These are phyloP conservation scores for Megacollybia marginata DNA, from an alignment of 768 basidiomycete genomes.

Conservation along the genomic window DNA sequence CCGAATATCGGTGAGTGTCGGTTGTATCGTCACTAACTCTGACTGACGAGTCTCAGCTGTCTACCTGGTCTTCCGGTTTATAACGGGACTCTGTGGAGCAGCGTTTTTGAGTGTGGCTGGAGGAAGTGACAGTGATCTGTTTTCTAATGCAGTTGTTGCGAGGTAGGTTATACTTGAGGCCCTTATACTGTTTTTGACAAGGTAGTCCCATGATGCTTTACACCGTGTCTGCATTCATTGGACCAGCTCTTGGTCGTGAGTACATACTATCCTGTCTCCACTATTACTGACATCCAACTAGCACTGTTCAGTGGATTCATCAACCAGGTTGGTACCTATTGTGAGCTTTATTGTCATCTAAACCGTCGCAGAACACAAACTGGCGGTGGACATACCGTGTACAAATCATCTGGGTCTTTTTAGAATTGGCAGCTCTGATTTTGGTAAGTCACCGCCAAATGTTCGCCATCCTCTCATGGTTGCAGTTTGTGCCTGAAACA, in stretches of 20 bases:
- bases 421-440: conserved; percentile 42
- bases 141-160: conserved; percentile 48
- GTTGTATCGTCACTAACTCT: neutral
- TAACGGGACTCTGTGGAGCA: conserved; percentile 49
- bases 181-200: neutral
- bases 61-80: conserved; percentile 50
- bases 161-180: conserved; percentile 31
- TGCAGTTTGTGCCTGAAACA: conserved; percentile 65
- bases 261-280: neutral
- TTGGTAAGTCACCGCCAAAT: conserved; percentile 27
- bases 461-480: neutral
- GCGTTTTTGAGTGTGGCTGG: conserved; percentile 52
- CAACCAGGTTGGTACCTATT: conserved; percentile 41
- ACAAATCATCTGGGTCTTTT: conserved; percentile 61
- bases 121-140: conserved; percentile 50
- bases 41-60: conserved; percentile 29
- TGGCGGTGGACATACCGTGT: conserved; percentile 81
- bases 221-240: conserved; percentile 45
- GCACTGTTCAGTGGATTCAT: conserved; percentile 42
- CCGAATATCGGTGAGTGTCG: conserved; percentile 47
- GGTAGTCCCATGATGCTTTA: conserved; percentile 47
- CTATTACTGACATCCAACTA: neutral
- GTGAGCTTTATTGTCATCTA: neutral
- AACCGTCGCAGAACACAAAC: conserved; percentile 33
- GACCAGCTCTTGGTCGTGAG: conserved; percentile 39